Conservation (phyloP, 1,284 basidiomycete species). For the Naganishia liquefaciens region DNA sequence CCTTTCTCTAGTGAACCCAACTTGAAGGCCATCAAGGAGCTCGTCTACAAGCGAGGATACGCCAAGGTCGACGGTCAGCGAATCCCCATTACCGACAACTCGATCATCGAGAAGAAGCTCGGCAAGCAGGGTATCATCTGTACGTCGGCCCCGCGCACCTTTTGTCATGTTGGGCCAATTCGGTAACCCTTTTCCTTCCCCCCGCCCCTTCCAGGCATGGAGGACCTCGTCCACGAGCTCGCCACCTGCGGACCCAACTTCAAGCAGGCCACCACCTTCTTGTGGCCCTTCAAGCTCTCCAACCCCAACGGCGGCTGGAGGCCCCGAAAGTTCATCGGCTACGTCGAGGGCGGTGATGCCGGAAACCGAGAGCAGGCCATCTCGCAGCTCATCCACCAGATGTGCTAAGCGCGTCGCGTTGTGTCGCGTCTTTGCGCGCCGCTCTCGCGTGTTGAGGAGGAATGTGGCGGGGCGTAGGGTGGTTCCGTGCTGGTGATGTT, state of each 20-base stretch:
- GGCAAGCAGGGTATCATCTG: conserved; percentile 96
- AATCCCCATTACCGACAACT: conserved; percentile 91
- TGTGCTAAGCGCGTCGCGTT: conserved; percentile 81
- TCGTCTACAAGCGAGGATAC: conserved; percentile 99
- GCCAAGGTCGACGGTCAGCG: conserved; percentile 98
- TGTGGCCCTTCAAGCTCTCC: conserved; percentile 99
- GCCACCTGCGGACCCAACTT: conserved; percentile 95
- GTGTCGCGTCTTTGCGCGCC: too few relatives aligned
- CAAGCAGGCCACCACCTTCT: conserved; percentile 95
- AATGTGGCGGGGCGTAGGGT: neutral
- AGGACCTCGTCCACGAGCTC: conserved; percentile 98
- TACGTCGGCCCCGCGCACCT: too few relatives aligned
- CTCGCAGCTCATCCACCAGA: conserved; percentile 95
- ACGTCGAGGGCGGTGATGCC: conserved; percentile 85
- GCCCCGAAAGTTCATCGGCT: conserved; percentile 94
- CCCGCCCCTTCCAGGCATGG: conserved; percentile 58
- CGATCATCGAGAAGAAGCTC: conserved; percentile 86
- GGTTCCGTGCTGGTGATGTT: conserved; percentile 5
- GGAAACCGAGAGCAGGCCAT: conserved; percentile 95
- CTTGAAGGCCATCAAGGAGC: conserved; percentile 92
- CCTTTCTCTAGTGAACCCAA: conserved; percentile 73
- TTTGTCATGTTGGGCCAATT: too few relatives aligned
- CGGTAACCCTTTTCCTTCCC: too few relatives aligned
- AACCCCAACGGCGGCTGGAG: conserved; percentile 99
- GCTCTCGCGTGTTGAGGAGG: neutral